Base-by-base conservation (phyloP, 768 basidiomycete species). In the Kwoniella heveanensis region DNA sequence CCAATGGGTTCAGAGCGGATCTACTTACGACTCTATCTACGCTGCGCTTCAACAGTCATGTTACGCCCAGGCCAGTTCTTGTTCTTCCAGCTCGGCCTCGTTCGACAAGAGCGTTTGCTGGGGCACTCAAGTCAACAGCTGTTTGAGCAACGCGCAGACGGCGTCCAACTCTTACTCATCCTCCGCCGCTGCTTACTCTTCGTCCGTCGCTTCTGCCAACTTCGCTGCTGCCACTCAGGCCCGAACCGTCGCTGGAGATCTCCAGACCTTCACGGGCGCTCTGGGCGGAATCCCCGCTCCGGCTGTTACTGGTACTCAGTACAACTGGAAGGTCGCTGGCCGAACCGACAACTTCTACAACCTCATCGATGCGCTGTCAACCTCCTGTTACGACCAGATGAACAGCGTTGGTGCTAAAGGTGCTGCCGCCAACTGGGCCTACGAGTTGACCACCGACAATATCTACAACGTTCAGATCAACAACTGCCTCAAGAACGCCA, bases 191-290 rank as follows among this genome's bases (percentile, higher is more conserved):
- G 47, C 57, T 2, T 49, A 25, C 48, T 49, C 61, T 32, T 37
- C 48, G 8, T 55, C 54, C 6, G 44, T 52, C 19, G 62, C 57
- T 29, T 63, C 66, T 52, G 56, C 66, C 39, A 60, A 60, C 50
- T 60, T 44, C 21, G 59, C 59, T 19, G 59, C 59, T 30, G 59
- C 59, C 30, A 52, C 61, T n/a, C 15, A 53, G 26, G 47, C 57
- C 17, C 24, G 54, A 36, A 50, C 61, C 36, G 57, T 56, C 27
- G 37, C 64, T 21, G 62, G 59, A 13, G 59, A 54, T 53, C 55
- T 72, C 1, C 71, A 72, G 60, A 60, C 64, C 17, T 72, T 62
- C 68, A 67, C 50, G 7, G 71, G 71, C 46, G 66, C 68, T 39
- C 44, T 69, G 21, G 71, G 65, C 26, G 65, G 62, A 17, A 50